These are phyloP conservation scores for Madurella fahalii DNA, from an alignment of 2,329 filamentous ascomycete genomes.

Conservation along the genomic window DNA sequence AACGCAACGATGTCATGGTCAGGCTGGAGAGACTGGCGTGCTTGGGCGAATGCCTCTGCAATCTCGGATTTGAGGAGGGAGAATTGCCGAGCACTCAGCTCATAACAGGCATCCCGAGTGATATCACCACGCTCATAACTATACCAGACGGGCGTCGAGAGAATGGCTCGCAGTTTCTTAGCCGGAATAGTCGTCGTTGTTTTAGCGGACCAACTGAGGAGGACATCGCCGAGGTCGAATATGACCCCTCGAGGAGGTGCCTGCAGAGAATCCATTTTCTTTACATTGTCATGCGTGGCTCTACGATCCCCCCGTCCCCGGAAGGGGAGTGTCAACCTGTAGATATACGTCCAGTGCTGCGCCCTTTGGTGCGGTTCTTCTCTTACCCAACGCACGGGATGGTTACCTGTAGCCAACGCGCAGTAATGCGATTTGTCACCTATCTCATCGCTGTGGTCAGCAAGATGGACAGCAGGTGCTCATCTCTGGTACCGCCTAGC, in stretches of 20 bases:
- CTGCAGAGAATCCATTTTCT: too few species aligned
- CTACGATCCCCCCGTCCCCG: too few species aligned
- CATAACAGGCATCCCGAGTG: conserved; percentile 25
- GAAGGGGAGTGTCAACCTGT: too few species aligned
- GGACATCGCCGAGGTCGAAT: conserved; percentile 34
- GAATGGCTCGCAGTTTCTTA: conserved; percentile 24
- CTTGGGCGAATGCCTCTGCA: conserved; percentile 28
- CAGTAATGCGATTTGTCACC: too few species aligned
- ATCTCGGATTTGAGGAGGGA: conserved; percentile 26
- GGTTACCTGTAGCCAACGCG: too few species aligned
- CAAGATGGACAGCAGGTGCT: too few species aligned
- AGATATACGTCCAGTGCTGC: too few species aligned
- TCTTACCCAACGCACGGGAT: too few species aligned
- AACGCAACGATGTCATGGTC: conserved; percentile 25
- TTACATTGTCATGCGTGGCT: too few species aligned
- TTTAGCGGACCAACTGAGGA: conserved; percentile 31
- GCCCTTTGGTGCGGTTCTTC: too few species aligned
- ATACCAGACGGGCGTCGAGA: conserved; percentile 29
- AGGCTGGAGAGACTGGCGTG: conserved; percentile 27
- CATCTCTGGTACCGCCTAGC: too few species aligned
- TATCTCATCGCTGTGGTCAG: too few species aligned
- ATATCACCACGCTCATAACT: conserved; percentile 30
- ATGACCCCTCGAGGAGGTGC: conserved; percentile 20
- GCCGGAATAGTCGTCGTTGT: conserved; percentile 26
- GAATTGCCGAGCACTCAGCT: conserved; percentile 24